A percentile compares a stretch with the other conserved stretches of the same genome.
These are phyloP conservation scores for Plectosphaerella sp. DNA, from an alignment of 2,329 filamentous ascomycete genomes.

Conservation along the genomic window DNA sequence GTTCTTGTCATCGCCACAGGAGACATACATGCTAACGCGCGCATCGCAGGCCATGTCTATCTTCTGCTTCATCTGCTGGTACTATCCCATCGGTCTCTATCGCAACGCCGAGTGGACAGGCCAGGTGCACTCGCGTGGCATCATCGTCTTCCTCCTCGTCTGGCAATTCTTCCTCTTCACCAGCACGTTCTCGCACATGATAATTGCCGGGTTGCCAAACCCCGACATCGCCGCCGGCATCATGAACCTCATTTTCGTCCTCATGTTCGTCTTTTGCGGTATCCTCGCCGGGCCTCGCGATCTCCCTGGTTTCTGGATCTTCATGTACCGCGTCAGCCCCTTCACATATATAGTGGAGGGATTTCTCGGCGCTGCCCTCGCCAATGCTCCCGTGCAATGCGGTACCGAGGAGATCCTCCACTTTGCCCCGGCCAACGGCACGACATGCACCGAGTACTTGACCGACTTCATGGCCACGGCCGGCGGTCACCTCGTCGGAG, in stretches of 20 bases:
- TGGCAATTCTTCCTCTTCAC: slow-evolving; percentile 62
- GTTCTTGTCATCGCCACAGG: background rate
- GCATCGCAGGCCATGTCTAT: slow-evolving; percentile 39
- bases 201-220: slow-evolving; percentile 58
- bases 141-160: slow-evolving; percentile 59
- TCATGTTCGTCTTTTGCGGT: slow-evolving; percentile 57
- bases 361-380: slow-evolving; percentile 60
- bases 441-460: slow-evolving; percentile 55
- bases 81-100: slow-evolving; percentile 64
- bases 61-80: slow-evolving; percentile 61
- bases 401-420: slow-evolving; percentile 58
- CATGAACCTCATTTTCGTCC: slow-evolving; percentile 59
- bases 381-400: slow-evolving; percentile 56
- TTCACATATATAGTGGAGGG: slow-evolving; percentile 70
- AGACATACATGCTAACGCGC: background rate
- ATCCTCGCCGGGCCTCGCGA: slow-evolving; percentile 7
- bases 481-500: slow-evolving; percentile 42
- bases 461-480: slow-evolving; percentile 33
- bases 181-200: slow-evolving; percentile 61
- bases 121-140: slow-evolving; percentile 42
- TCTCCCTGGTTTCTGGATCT: slow-evolving; percentile 68
- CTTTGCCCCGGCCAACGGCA: slow-evolving; percentile 51
- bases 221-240: slow-evolving; percentile 62
- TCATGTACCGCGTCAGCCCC: slow-evolving; percentile 70
- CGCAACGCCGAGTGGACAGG: slow-evolving; percentile 50